Percentiles rank a stretch among this genome's conserved stretches.
These are phyloP conservation scores for Leptomonas seymouri DNA, from an alignment of 208 protist genomes.

Conservation along the genomic window DNA sequence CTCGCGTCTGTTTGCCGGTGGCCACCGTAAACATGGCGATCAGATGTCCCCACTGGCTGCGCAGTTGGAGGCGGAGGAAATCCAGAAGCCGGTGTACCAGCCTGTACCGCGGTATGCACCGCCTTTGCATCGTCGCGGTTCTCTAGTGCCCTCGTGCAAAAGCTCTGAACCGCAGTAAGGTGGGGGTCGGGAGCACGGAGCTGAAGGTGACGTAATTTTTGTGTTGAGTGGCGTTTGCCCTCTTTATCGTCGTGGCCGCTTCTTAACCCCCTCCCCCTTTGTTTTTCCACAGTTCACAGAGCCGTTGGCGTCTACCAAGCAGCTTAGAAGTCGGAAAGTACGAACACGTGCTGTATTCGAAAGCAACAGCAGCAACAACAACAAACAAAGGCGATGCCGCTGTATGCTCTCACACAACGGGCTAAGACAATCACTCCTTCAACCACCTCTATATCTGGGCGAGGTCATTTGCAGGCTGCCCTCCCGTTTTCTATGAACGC, in stretches of 20 bases:
- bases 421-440: too few relatives aligned
- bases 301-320: not conserved
- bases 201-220: not conserved
- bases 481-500: too few relatives aligned
- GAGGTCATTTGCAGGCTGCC: too few relatives aligned
- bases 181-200: too few relatives aligned
- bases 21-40: slow-evolving; percentile 66
- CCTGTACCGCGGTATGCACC: slow-evolving; percentile 75
- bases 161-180: not conserved
- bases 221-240: not conserved
- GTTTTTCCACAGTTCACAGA: not conserved
- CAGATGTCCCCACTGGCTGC: slow-evolving; percentile 57
- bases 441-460: too few relatives aligned
- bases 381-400: too few relatives aligned
- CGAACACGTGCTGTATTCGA: too few relatives aligned
- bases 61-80: slow-evolving; percentile 72
- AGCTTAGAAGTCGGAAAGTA: too few relatives aligned
- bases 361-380: too few relatives aligned
- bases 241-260: not conserved
- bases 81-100: slow-evolving; percentile 73
- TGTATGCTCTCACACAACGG: too few relatives aligned
- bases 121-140: slow-evolving; percentile 66
- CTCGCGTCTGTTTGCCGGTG: slow-evolving; percentile 60
- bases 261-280: not conserved
- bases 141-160: slow-evolving; percentile 17